phyloP scores from a whole-genome alignment of 148 eudicot species.

The Persicaria maculosa region DNA sequence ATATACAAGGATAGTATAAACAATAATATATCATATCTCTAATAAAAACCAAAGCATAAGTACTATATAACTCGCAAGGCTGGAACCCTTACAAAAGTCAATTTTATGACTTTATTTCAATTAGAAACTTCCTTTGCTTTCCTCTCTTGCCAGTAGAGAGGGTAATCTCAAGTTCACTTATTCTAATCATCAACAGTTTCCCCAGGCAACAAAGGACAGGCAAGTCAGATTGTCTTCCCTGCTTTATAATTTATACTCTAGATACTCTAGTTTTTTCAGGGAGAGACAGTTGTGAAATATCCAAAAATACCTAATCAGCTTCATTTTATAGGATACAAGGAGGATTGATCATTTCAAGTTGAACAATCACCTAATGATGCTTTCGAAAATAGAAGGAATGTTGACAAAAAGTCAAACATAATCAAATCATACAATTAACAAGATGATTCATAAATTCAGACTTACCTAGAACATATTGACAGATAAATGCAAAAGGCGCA shows the following conservation, averaged over 20 bases:
- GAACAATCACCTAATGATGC: background rate
- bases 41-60: slow-evolving; percentile 41
- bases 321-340: background rate
- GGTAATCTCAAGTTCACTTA: slow-evolving; percentile 33
- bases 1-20: too few relatives aligned
- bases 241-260: background rate
- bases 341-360: background rate
- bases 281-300: too few relatives aligned
- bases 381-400: background rate
- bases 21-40: too few relatives aligned
- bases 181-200: slow-evolving; percentile 42
- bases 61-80: slow-evolving; percentile 14
- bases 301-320: background rate
- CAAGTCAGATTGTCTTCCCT: background rate
- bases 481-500: too few relatives aligned
- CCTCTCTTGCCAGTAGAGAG: slow-evolving; percentile 35
- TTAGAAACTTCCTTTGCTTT: slow-evolving; percentile 42
- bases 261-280: too few relatives aligned
- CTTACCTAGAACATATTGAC: slow-evolving; percentile 47
- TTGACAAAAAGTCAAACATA: background rate
- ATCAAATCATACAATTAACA: background rate
- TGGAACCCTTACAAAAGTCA: slow-evolving; percentile 30
- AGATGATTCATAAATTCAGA: background rate
- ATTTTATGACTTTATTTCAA: slow-evolving; percentile 40
- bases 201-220: slow-evolving; percentile 38